Evolutionary conservation across 805 yeast species (phyloP), one percentile per base, ranked within the genome.

Genomic region (Pichia insulana): DNA sequence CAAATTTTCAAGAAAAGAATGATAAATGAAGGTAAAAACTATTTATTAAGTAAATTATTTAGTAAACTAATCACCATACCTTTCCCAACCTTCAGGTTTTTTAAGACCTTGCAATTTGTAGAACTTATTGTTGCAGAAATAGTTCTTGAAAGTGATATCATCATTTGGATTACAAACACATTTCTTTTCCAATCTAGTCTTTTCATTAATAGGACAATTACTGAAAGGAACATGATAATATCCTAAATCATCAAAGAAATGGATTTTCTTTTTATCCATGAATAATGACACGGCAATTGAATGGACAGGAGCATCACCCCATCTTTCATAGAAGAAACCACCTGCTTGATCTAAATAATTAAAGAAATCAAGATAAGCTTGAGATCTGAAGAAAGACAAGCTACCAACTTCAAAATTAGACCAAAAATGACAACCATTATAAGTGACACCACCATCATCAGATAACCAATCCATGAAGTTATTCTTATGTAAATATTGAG

Each of bases 241-340:
- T 40, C 95, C 95, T 48, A 86, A 74, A 55, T 86, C 95, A 46
- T 76, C 82, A 59, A 88, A 88, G 70, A 82, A 78, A 57, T 87
- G 95, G 39, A 87, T 65, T 56, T 80, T 68, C 47, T 75, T 78
- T 59, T 73, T 76, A 42, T 83, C 77, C 61, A 85, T 58, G 66
- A 87, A 83, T 50, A 87, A 66, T 4, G 92, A 68, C 17, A 85
- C 95, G 27, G 92, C 96, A 55, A 86, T 79, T 6, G 94, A 83
- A 62, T 86, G 96, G 39, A 86, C 81, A 30, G 96, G 96, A 22
- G 95, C 95, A 63, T 86, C 96, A 53, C 95, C 95, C 96, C 95
- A 85, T 64, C 95, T 74, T 68, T 83, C 88, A 62, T 86, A 87
- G 67, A 83, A 87, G 67, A 87, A 87, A n/a, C 95, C 95, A 60